Evolutionary conservation across 2,329 filamentous ascomycete species (phyloP).

Genomic region (Clonostachys sp.): DNA sequence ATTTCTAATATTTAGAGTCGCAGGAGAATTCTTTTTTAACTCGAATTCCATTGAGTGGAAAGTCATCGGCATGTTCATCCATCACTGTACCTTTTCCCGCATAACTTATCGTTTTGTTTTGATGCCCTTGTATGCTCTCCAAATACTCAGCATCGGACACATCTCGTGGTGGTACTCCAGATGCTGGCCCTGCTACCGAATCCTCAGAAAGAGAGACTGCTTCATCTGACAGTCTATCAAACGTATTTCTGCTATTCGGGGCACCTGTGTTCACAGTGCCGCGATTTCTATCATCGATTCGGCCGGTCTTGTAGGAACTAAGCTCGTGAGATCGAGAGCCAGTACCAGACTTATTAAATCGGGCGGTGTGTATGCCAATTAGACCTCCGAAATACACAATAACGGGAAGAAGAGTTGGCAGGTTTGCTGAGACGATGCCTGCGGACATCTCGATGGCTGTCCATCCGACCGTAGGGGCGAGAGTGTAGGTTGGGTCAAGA

Average conservation of each 20-base stretch:
- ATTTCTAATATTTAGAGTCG: no score
- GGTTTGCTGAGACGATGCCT: slow-evolving; percentile 47
- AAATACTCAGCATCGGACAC: slow-evolving; percentile 7
- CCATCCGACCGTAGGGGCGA: slow-evolving; percentile 40
- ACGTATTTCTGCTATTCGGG: slow-evolving; percentile 4
- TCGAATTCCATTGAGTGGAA: slow-evolving; percentile 30
- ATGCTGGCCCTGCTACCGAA: no score
- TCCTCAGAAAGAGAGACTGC: not conserved
- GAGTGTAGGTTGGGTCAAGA: slow-evolving; percentile 37
- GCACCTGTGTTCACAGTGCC: not conserved
- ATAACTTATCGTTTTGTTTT: slow-evolving; percentile 22
- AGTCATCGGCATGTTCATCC: slow-evolving; percentile 24
- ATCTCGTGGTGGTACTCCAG: not conserved
- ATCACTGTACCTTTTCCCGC: slow-evolving; percentile 15
- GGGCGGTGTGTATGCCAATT: slow-evolving; percentile 27
- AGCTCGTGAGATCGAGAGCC: not conserved
- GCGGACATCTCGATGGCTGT: slow-evolving; percentile 41
- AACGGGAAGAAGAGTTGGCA: slow-evolving; percentile 45
- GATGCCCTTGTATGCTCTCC: slow-evolving; percentile 20
- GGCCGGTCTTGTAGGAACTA: not conserved
- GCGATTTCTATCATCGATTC: slow-evolving; percentile 5
- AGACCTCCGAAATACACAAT: slow-evolving; percentile 22
- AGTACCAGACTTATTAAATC: slow-evolving; percentile 8
- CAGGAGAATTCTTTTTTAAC: slow-evolving; percentile 25
- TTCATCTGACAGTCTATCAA: slow-evolving; percentile 25